phyloP scores from a whole-genome alignment of 805 yeast species.

The Candida multigemmis region DNA sequence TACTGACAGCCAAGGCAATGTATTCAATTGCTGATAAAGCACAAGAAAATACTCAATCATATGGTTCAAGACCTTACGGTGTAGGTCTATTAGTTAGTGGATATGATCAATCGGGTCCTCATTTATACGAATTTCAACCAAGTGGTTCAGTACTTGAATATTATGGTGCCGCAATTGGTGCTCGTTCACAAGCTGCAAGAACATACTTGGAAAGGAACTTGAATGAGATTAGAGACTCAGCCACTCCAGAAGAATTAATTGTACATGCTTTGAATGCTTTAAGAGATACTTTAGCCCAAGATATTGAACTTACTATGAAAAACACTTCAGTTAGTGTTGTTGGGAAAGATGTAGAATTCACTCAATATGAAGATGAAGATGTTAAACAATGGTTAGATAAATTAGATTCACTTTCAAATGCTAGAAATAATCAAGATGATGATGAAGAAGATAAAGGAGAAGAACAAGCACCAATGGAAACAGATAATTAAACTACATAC shows the following conservation, averaged over 20 bases:
- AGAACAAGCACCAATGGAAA: constrained; percentile 25
- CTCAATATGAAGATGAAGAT: constrained; percentile 76
- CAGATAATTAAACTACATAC: constrained; percentile 17
- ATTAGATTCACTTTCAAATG: constrained; percentile 57
- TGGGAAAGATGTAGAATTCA: constrained; percentile 71
- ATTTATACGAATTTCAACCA: constrained; percentile 90
- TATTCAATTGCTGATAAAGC: constrained; percentile 91
- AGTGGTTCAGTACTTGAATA: constrained; percentile 90
- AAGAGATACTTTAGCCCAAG: constrained; percentile 91
- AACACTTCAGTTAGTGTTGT: constrained; percentile 91
- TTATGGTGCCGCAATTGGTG: constrained; percentile 93
- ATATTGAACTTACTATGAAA: constrained; percentile 74
- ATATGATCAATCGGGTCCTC: constrained; percentile 89
- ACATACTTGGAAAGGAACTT: constrained; percentile 87
- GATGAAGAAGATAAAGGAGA: constrained; percentile 18
- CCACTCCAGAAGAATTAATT: constrained; percentile 63
- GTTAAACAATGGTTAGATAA: constrained; percentile 78
- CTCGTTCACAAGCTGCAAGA: constrained; percentile 97
- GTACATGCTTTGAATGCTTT: constrained; percentile 83
- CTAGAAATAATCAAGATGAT: constrained; percentile 39
- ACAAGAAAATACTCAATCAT: constrained; percentile 90
- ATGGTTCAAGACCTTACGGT: constrained; percentile 97
- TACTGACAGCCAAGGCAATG: constrained; percentile 78
- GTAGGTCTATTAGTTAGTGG: constrained; percentile 91
- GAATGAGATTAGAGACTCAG: constrained; percentile 53